Evolutionary conservation across 129 eudicot species (phyloP), one percentile per base, ranked within the genome.

Genomic region (Arctium lappa): DNA sequence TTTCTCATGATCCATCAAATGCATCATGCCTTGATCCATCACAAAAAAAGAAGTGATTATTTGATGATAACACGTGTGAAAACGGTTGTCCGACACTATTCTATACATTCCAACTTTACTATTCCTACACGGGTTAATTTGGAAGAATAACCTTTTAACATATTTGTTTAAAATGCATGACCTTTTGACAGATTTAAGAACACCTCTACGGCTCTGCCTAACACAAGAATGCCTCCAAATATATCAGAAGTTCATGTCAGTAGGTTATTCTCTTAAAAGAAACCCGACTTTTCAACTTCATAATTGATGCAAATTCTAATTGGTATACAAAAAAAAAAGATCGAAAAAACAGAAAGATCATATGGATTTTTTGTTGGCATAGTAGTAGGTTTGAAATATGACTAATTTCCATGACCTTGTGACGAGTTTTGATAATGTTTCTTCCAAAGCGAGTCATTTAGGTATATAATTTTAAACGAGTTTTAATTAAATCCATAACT

Each of bases 1-100:
- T 85, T 82, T 84, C 46, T 96, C 99, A 68, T 91, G 99, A 87
- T 96, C 99, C 99, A 96, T 96, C 80, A 89, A 84, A 85, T 96
- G 99, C 98, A 93, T 93, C 98, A 96, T 96, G 71, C 98, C 98
- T 95, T 86, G 81, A 87, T 73, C 42, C 32, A 73, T 70, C 68
- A 36, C 27, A 33, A 46, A 29, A 30, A 79, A 84, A 74, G 0
- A 38, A 42, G 13, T 70, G 30, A 44, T 74, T 30, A 46, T 44
- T 53, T 12, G 50, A 69, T 70, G 36, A 70, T 10, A 34, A 31
- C 30, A 5, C n/a, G 32, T 18, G n/a, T 34, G 44, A 13, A 3
- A 16, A 31, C 3, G 11, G n/a, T 27, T 31, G 15, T 40, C 53
- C 22, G 46, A 31, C 18, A 72, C n/a, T 31, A 40, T 71, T 40